Conservation (phyloP, 2,329 filamentous ascomycete species). For the Claviceps humidiphila region DNA sequence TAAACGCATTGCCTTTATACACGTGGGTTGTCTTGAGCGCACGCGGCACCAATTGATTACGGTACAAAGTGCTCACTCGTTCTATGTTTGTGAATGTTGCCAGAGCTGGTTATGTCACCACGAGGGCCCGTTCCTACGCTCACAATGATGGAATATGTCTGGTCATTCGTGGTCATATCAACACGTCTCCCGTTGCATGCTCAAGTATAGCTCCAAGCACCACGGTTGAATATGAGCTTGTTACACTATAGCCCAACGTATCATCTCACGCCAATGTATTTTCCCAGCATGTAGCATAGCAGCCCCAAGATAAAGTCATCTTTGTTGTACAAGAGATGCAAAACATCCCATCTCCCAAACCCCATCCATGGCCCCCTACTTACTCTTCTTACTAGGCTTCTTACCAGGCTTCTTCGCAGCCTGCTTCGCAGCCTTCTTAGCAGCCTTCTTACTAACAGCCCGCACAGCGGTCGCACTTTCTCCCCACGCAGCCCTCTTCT, state of each 20-base stretch:
- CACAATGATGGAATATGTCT: too few relatives aligned
- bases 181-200: too few relatives aligned
- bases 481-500: constrained; percentile 20
- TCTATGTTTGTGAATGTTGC: too few relatives aligned
- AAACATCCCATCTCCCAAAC: not conserved
- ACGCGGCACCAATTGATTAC: too few relatives aligned
- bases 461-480: constrained; percentile 18
- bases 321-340: not conserved
- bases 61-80: too few relatives aligned
- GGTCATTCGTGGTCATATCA: too few relatives aligned
- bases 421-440: constrained; percentile 24
- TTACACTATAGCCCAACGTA: not conserved
- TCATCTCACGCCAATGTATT: not conserved
- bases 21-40: too few relatives aligned
- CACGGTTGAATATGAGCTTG: too few relatives aligned
- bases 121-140: too few relatives aligned
- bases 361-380: constrained; percentile 9
- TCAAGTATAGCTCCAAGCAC: too few relatives aligned
- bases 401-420: constrained; percentile 21
- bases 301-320: not conserved
- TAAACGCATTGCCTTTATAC: too few relatives aligned
- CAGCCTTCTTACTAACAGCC: constrained; percentile 20
- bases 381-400: constrained; percentile 22
- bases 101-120: too few relatives aligned
- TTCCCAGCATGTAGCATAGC: not conserved